Conservation (phyloP, 176 grass and related monocot species). For the Pontederia crassipes region DNA sequence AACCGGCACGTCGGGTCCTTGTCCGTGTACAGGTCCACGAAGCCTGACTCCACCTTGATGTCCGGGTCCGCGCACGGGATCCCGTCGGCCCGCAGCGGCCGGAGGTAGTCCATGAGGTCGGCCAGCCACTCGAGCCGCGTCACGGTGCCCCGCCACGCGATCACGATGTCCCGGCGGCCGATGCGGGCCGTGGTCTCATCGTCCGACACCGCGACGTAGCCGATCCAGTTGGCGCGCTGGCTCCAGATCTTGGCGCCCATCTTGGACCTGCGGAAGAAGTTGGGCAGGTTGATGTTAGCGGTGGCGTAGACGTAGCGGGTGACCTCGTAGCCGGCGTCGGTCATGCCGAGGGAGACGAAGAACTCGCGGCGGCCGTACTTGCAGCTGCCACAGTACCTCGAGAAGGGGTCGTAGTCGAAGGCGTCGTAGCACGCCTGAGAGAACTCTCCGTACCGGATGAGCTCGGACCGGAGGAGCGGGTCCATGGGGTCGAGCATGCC, state of each 20-base stretch:
- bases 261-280: not conserved
- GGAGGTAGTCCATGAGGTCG: not conserved
- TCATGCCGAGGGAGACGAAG: not conserved
- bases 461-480: slow-evolving; percentile 2
- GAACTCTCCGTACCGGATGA: slow-evolving; percentile 8
- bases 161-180: not conserved
- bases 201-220: not conserved
- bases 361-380: not conserved
- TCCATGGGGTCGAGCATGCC: slow-evolving; percentile 7
- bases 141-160: slow-evolving; percentile 1
- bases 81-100: not conserved
- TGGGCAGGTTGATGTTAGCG: not conserved
- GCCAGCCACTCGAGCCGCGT: not conserved
- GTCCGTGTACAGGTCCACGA: not conserved
- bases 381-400: not conserved
- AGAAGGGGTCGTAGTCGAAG: slow-evolving; percentile 15
- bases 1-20: not conserved
- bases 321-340: not conserved
- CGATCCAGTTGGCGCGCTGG: slow-evolving; percentile 1
- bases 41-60: not conserved
- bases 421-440: slow-evolving; percentile 7
- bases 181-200: not conserved
- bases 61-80: not conserved
- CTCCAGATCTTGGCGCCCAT: not conserved
- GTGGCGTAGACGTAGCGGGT: slow-evolving; percentile 1